Conservation (phyloP, 1,139 yeast species). For the Candida sp. region DNA sequence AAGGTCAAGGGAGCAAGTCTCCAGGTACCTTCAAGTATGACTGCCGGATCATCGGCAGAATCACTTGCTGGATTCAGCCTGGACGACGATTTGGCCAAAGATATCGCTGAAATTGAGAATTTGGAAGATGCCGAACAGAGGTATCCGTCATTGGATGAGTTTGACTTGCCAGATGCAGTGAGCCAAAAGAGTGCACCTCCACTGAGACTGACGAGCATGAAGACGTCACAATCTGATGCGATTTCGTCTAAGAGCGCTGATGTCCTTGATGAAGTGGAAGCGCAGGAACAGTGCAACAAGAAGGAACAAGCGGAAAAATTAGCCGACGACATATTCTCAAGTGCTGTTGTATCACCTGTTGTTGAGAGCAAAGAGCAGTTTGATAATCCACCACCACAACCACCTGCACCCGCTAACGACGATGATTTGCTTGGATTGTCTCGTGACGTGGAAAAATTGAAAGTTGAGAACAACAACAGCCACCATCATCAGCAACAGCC, state of each 20-base stretch:
- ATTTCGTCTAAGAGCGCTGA: conserved; percentile 5
- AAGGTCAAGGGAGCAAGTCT: conserved; percentile 2
- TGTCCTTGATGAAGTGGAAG: conserved; percentile 18
- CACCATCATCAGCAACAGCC: conserved; percentile 2
- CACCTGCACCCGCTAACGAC: not conserved
- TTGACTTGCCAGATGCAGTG: conserved; percentile 17
- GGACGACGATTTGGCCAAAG: conserved; percentile 10
- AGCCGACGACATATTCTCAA: conserved; percentile 45
- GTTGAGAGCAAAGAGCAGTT: not conserved
- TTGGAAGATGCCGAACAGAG: conserved; percentile 48
- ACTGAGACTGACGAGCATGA: conserved; percentile 7
- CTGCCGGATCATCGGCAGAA: conserved; percentile 7
- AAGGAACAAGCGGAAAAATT: conserved; percentile 32
- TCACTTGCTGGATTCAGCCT: conserved; percentile 15
- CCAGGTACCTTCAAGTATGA: conserved; percentile 3
- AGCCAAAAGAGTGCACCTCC: conserved; percentile 3
- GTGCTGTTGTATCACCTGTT: conserved; percentile 6
- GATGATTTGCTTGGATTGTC: conserved; percentile 9
- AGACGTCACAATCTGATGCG: conserved; percentile 1
- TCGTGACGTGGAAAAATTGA: conserved; percentile 3
- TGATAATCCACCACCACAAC: not conserved
- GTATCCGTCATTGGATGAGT: conserved; percentile 46
- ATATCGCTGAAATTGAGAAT: conserved; percentile 23
- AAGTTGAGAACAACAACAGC: not conserved
- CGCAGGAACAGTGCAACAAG: conserved; percentile 12